Evolutionary conservation across 1,284 basidiomycete species (phyloP), one percentile per base, ranked within the genome.

Genomic region (Tilletia indica): DNA sequence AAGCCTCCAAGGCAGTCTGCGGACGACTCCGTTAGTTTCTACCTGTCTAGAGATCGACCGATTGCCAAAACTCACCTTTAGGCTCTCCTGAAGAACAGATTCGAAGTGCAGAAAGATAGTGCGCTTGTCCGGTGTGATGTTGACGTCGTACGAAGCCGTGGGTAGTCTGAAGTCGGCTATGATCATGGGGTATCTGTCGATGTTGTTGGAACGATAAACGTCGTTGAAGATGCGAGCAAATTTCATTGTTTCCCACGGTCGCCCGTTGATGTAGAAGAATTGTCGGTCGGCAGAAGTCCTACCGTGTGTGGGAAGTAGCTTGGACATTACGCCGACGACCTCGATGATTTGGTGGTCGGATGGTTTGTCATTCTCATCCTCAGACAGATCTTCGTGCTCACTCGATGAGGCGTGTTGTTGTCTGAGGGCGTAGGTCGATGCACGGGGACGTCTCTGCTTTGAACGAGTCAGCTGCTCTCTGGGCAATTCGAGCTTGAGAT

Each of bases 61-160:
- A 45, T 45, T 45, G 9, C 12, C 2, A 16, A 19, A 25, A 78
- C 86, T 48, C 72, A 93, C 93, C 86, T 91, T 93, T 48, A 98
- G 87, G 0, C 90, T 89, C 31, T 90, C 87, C 1, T 98, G 87
- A 5, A 99, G 85, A 72, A 91, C 91, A 4, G 87, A 87, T 83
- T 99, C 97, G 82, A 91, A 91, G 81, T 98, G 94, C 11, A 99
- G 84, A 70, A 97, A 91, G 48, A 99, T 92, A 0, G 93, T 97
- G 4, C 97, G 89, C 83, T 99, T 99, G 86, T 99, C 97, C 0
- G 97, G 96, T 77, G 91, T 94, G 74, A 99, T 92, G 79, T 99
- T 99, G 82, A 99, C 90, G 82, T 99, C 97, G 79, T 92, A 94
- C 0, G 90, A 88, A 73, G 92, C 93, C 39, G 90, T 90, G 0